Conservation (phyloP, 2,329 filamentous ascomycete species). For the Cordyceps tenuipes region DNA sequence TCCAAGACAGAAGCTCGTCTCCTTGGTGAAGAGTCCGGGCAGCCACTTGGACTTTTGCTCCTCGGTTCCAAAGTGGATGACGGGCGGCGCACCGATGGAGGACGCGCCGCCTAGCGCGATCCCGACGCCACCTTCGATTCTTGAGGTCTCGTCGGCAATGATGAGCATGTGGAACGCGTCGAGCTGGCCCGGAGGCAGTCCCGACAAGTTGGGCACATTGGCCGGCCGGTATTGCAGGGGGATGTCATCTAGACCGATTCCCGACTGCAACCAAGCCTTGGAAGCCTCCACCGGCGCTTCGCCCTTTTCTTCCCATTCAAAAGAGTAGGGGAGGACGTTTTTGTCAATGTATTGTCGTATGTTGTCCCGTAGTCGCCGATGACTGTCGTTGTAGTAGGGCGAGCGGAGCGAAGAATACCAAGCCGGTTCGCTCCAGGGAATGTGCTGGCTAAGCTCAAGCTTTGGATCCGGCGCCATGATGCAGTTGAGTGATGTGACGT, state of each 20-base stretch:
- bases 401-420: constrained; percentile 22
- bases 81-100: constrained; percentile 54
- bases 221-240: constrained; percentile 29
- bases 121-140: constrained; percentile 48
- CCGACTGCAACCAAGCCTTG: constrained; percentile 29
- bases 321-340: constrained; percentile 47
- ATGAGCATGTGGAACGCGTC: constrained; percentile 51
- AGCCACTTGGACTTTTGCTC: constrained; percentile 50
- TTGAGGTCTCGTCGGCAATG: constrained; percentile 44
- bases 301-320: constrained; percentile 56
- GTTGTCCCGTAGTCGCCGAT: constrained; percentile 47
- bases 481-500: background rate
- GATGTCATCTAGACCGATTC: constrained; percentile 29
- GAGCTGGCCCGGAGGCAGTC: constrained; percentile 38
- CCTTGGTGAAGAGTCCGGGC: constrained; percentile 48
- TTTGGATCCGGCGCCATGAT: constrained; percentile 17
- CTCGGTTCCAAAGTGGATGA: constrained; percentile 53
- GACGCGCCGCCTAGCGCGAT: constrained; percentile 52
- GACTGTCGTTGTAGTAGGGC: constrained; percentile 56
- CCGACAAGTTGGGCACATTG: constrained; percentile 32
- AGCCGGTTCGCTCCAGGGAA: constrained; percentile 20
- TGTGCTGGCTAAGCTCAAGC: constrained; percentile 14
- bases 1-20: constrained; percentile 54
- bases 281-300: constrained; percentile 38
- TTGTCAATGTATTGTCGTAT: constrained; percentile 52